Evolutionary conservation across 1,284 basidiomycete genomes (phyloP).

Genomic region (Cronartium quercuum): DNA sequence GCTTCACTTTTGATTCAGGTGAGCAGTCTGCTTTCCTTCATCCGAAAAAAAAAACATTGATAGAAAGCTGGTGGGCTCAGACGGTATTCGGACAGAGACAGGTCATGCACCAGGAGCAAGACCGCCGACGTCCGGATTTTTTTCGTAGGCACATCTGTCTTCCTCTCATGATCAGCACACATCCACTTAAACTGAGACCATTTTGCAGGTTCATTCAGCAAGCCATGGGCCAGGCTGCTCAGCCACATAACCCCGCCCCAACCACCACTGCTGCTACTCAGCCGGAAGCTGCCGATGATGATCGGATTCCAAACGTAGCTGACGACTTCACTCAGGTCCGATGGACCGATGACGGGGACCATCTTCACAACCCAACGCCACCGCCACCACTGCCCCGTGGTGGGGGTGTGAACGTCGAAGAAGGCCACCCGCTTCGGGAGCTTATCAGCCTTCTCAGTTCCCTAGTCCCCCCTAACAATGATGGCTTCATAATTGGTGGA

Average conservation of each 20-base stretch:
- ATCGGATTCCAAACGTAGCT: neutral
- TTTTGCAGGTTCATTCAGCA: neutral
- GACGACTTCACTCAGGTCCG: neutral
- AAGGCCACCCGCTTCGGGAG: slow-evolving; percentile 19
- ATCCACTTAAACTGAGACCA: no score
- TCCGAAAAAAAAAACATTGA: no score
- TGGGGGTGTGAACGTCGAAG: slow-evolving; percentile 17
- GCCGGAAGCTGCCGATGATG: neutral
- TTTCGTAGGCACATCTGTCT: no score
- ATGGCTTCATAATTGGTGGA: slow-evolving; percentile 24
- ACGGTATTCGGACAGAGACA: no score
- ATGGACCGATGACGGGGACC: neutral
- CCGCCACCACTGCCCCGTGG: slow-evolving; percentile 4
- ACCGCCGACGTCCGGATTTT: no score
- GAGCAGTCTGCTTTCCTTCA: no score
- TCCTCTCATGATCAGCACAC: no score
- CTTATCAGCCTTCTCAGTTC: slow-evolving; percentile 32
- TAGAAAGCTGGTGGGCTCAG: no score
- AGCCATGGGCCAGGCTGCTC: neutral
- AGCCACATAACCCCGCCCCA: neutral
- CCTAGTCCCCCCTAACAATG: neutral
- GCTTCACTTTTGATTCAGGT: neutral
- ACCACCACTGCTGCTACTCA: neutral
- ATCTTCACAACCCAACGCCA: slow-evolving; percentile 2
- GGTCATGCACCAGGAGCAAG: no score